phyloP scores from a whole-genome alignment of 805 yeast genomes.

The Wickerhamiella dianesei region DNA sequence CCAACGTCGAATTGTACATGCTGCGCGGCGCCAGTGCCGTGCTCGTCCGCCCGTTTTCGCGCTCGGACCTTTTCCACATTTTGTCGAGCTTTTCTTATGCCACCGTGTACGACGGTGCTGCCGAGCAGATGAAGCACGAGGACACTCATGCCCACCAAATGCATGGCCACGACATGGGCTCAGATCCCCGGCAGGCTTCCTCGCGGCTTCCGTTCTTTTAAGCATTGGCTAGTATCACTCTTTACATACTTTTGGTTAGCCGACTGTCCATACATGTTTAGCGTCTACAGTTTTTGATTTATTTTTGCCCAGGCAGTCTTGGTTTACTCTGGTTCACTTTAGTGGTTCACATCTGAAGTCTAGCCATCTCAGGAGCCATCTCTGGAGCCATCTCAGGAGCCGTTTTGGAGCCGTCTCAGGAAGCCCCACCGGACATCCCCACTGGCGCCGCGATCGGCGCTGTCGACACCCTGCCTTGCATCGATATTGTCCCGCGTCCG shows the following conservation, averaged over 20 bases:
- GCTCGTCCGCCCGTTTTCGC: conserved; percentile 86
- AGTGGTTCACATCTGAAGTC: no score
- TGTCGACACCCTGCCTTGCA: no score
- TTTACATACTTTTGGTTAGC: background rate
- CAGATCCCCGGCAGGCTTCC: background rate
- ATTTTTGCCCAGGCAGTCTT: no score
- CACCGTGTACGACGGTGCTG: background rate
- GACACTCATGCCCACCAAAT: background rate
- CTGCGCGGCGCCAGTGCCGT: conserved; percentile 89
- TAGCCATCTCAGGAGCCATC: no score
- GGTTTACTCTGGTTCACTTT: no score
- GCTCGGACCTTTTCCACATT: conserved; percentile 67
- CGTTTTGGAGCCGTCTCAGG: no score
- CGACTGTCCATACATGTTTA: background rate
- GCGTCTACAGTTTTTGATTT: background rate
- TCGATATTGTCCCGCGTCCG: no score
- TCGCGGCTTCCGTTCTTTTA: background rate
- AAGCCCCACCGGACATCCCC: no score
- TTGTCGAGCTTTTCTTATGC: conserved; percentile 26
- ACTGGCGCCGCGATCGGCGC: no score
- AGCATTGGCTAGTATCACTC: background rate
- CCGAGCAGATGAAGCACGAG: background rate
- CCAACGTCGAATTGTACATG: conserved; percentile 31
- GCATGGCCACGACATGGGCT: background rate
- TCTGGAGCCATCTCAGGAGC: no score